Conservation (phyloP, 306 rosid species). For the Castanea mollissima region DNA sequence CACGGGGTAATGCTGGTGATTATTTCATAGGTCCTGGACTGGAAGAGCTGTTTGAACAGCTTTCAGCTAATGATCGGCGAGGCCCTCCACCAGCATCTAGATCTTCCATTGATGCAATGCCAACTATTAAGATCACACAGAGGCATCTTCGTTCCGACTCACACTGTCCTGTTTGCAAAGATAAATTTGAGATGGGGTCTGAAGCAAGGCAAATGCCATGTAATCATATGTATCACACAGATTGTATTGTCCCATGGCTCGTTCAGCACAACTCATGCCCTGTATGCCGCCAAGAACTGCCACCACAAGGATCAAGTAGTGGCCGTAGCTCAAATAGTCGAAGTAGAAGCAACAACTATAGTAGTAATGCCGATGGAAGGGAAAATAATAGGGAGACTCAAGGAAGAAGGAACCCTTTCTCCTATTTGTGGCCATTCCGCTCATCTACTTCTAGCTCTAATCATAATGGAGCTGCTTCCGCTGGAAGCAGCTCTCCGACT, state of each 20-base stretch:
- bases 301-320: slow-evolving; percentile 39
- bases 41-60: slow-evolving; percentile 76
- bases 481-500: slow-evolving; percentile 46
- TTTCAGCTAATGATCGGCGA: slow-evolving; percentile 55
- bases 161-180: slow-evolving; percentile 71
- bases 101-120: slow-evolving; percentile 65
- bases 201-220: slow-evolving; percentile 80
- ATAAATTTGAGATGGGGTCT: slow-evolving; percentile 59
- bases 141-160: slow-evolving; percentile 71
- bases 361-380: slow-evolving; percentile 32
- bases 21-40: slow-evolving; percentile 79
- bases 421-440: slow-evolving; percentile 70
- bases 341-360: slow-evolving; percentile 29
- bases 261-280: slow-evolving; percentile 77
- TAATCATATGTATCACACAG: slow-evolving; percentile 60
- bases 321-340: slow-evolving; percentile 27
- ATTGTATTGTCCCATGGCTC: slow-evolving; percentile 78
- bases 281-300: slow-evolving; percentile 76
- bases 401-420: slow-evolving; percentile 51
- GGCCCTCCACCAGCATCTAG: slow-evolving; percentile 75
- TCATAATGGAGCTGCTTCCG: slow-evolving; percentile 21
- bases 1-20: slow-evolving; percentile 59
- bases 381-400: slow-evolving; percentile 43
- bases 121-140: slow-evolving; percentile 52
- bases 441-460: slow-evolving; percentile 46